Percentiles rank a stretch among this genome's conserved stretches.
phyloP scores from a whole-genome alignment of 2,329 filamentous ascomycete genomes.

The Colletotrichum tropicale region DNA sequence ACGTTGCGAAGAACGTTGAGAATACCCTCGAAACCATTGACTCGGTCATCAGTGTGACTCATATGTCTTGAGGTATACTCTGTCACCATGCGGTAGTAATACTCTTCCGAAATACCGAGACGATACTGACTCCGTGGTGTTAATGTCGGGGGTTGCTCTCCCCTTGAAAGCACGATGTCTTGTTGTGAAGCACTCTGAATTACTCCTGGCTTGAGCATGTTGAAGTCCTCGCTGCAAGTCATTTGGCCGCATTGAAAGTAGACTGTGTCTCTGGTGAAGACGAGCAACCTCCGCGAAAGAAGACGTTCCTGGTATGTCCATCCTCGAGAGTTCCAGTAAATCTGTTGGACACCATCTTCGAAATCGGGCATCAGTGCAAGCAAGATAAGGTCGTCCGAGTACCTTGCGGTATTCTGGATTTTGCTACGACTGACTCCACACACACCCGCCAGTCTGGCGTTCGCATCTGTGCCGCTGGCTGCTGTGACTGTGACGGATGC shows the following conservation, averaged over 20 bases:
- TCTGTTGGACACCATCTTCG: background rate
- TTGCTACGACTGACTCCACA: background rate
- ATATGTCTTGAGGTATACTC: background rate
- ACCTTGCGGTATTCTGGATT: background rate
- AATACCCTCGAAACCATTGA: background rate
- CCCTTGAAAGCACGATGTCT: background rate
- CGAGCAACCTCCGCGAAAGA: background rate
- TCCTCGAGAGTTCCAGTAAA: background rate
- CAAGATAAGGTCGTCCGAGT: background rate
- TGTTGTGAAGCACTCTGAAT: background rate
- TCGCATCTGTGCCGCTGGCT: background rate
- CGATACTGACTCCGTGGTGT: background rate
- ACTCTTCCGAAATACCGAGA: background rate
- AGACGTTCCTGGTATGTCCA: background rate
- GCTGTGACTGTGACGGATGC: background rate
- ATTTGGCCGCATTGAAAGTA: background rate
- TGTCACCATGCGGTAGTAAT: background rate
- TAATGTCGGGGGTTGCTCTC: background rate
- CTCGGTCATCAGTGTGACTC: background rate
- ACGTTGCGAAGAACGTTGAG: background rate
- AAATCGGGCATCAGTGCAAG: background rate
- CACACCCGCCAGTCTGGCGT: background rate
- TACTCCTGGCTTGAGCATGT: background rate
- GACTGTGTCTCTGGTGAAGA: background rate
- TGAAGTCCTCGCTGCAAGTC: background rate